phyloP scores from a whole-genome alignment of 2,329 filamentous ascomycete species.

The Drechmeria coniospora region DNA sequence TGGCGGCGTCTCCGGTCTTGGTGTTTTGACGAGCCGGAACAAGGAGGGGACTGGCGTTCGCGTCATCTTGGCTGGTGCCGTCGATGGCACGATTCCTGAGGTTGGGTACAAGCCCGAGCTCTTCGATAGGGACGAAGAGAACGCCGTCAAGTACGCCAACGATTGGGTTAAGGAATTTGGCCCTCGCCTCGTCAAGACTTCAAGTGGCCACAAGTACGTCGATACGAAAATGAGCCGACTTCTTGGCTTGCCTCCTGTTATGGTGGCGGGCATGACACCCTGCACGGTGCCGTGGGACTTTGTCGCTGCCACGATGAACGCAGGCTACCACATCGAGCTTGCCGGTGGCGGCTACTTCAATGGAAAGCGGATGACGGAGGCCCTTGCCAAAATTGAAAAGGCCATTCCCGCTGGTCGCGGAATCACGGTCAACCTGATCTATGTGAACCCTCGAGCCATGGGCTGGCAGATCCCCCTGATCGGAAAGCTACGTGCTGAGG shows the following conservation, averaged over 20 bases:
- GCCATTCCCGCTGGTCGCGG: conserved; percentile 72
- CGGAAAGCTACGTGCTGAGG: conserved; percentile 63
- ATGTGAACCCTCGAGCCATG: conserved; percentile 81
- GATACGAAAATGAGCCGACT: conserved; percentile 93
- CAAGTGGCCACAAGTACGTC: conserved; percentile 76
- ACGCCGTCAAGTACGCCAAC: conserved; percentile 85
- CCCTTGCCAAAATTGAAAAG: conserved; percentile 71
- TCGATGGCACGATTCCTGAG: conserved; percentile 77
- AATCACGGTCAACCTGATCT: conserved; percentile 82
- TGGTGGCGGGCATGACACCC: conserved; percentile 92
- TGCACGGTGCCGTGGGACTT: conserved; percentile 84
- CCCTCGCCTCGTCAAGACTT: conserved; percentile 81
- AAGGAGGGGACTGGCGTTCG: conserved; percentile 97
- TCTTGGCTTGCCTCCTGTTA: conserved; percentile 68
- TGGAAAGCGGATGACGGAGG: conserved; percentile 66
- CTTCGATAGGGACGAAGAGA: conserved; percentile 89
- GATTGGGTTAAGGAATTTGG: conserved; percentile 98
- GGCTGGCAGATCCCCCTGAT: conserved; percentile 83
- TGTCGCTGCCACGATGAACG: conserved; percentile 82
- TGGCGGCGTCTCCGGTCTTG: conserved; percentile 89
- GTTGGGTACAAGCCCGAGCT: conserved; percentile 97
- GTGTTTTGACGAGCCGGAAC: conserved; percentile 92
- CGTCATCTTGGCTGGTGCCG: conserved; percentile 85
- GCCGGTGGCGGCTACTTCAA: conserved; percentile 83
- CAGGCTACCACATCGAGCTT: conserved; percentile 86